Evolutionary conservation across 1,284 basidiomycete species (phyloP).

Genomic region (Moesziomyces sp.): DNA sequence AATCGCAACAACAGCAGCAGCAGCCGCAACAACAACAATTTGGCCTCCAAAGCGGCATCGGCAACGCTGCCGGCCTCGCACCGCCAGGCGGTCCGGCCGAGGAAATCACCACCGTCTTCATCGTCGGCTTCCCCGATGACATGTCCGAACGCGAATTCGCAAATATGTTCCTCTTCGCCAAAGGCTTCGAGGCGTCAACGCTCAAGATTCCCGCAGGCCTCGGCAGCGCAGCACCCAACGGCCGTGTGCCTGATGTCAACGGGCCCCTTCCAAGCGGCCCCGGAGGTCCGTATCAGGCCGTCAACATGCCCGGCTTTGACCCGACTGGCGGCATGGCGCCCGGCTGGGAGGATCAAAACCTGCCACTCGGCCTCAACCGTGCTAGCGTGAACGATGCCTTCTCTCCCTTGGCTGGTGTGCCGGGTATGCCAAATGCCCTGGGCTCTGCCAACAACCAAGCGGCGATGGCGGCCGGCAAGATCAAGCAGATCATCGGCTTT

Average conservation of each 20-base stretch:
- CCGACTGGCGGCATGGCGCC: slow-evolving; percentile 23
- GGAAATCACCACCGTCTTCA: slow-evolving; percentile 97
- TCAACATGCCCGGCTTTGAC: slow-evolving; percentile 55
- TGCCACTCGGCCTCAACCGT: slow-evolving; percentile 49
- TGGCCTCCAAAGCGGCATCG: slow-evolving; percentile 24
- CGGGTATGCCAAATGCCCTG: slow-evolving; percentile 28
- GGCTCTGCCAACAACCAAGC: slow-evolving; percentile 21
- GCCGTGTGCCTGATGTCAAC: slow-evolving; percentile 26
- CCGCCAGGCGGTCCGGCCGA: slow-evolving; percentile 70
- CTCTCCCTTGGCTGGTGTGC: slow-evolving; percentile 40
- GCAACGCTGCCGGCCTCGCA: slow-evolving; percentile 18
- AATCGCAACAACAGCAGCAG: slow-evolving; percentile 21
- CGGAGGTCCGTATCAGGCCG: slow-evolving; percentile 57
- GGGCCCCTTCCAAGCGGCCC: slow-evolving; percentile 35
- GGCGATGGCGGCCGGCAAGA: slow-evolving; percentile 51
- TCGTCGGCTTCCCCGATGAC: slow-evolving; percentile 98
- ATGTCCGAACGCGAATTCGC: slow-evolving; percentile 99
- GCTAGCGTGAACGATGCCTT: slow-evolving; percentile 45
- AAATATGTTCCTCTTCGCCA: slow-evolving; percentile 97
- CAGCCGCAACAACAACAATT: slow-evolving; percentile 30
- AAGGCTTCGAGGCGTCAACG: slow-evolving; percentile 95
- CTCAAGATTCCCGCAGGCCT: slow-evolving; percentile 95
- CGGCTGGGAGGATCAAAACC: slow-evolving; percentile 48
- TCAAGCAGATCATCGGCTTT: slow-evolving; percentile 94
- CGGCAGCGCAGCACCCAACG: slow-evolving; percentile 65